Conservation (phyloP, 2,329 filamentous ascomycete species). For the Sclerotinia minor region DNA sequence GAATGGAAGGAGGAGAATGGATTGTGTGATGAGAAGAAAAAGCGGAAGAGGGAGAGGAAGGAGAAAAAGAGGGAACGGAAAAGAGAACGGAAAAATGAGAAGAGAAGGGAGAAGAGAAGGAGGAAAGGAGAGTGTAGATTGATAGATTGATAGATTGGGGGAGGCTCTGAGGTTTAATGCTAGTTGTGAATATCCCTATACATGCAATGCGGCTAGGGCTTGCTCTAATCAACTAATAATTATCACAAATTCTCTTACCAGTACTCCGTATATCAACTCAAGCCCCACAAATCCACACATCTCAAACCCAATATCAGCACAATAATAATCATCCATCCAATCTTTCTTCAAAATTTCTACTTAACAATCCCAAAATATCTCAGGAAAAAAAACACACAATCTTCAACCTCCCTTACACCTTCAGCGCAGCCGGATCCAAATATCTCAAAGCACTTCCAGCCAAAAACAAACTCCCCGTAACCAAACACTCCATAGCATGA, state of each 20-base stretch:
- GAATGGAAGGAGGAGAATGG: neutral
- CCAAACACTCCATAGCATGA: slow-evolving; percentile 42
- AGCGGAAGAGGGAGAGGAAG: neutral
- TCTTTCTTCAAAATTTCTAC: neutral
- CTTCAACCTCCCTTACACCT: neutral
- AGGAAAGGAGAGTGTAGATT: neutral
- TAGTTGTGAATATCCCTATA: neutral
- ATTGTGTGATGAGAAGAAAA: neutral
- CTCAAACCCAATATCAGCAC: too few relatives aligned
- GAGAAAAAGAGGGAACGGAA: neutral
- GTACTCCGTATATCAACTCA: too few relatives aligned
- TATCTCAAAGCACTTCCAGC: slow-evolving; percentile 50
- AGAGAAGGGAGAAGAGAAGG: neutral
- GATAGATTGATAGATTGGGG: neutral
- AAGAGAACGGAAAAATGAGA: neutral
- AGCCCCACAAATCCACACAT: too few relatives aligned
- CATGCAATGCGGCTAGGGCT: too few relatives aligned
- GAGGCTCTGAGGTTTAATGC: neutral
- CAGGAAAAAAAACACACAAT: too few relatives aligned
- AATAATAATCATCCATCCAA: too few relatives aligned
- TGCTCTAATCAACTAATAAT: too few relatives aligned
- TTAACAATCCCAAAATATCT: too few relatives aligned
- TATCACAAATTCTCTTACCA: too few relatives aligned
- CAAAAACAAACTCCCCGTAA: slow-evolving; percentile 63
- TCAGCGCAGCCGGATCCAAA: slow-evolving; percentile 8